A percentile compares a stretch with the other conserved stretches of the same genome.
Conservation (phyloP, 148 eudicot species). For the Chenopodium quinoa region DNA sequence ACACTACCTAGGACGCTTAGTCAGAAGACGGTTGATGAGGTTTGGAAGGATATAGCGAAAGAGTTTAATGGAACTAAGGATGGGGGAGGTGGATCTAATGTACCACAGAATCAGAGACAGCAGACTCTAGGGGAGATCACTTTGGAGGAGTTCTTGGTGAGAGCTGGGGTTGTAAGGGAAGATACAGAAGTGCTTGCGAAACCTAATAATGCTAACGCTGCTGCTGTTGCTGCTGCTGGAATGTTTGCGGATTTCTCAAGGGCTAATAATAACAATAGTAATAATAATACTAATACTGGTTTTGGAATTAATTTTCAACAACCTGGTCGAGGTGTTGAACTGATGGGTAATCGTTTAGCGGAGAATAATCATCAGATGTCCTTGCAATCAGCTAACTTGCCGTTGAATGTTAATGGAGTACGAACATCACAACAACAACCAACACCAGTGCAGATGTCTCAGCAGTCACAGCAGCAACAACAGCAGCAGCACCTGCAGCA, state of each 20-base stretch:
- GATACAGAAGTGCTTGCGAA: slow-evolving; percentile 43
- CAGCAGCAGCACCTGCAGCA: slow-evolving; percentile 32
- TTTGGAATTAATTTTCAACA: slow-evolving; percentile 60
- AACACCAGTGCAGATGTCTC: slow-evolving; percentile 33
- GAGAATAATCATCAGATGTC: slow-evolving; percentile 47
- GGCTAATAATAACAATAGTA: slow-evolving; percentile 25
- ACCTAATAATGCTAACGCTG: slow-evolving; percentile 24
- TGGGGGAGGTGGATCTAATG: slow-evolving; percentile 27
- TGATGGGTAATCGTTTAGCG: slow-evolving; percentile 38
- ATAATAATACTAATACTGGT: slow-evolving; percentile 31
- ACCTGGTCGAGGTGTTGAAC: slow-evolving; percentile 39
- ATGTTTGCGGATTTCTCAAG: slow-evolving; percentile 47
- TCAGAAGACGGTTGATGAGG: slow-evolving; percentile 79
- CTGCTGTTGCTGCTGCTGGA: slow-evolving; percentile 26
- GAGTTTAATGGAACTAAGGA: slow-evolving; percentile 44
- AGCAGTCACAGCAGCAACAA: slow-evolving; percentile 40
- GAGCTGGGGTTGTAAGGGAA: slow-evolving; percentile 86
- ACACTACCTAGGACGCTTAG: slow-evolving; percentile 81
- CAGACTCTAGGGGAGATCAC: slow-evolving; percentile 83
- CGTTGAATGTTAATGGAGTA: slow-evolving; percentile 59
- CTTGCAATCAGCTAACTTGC: slow-evolving; percentile 51
- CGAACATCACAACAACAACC: slow-evolving; percentile 47
- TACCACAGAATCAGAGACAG: slow-evolving; percentile 42
- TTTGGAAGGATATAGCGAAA: slow-evolving; percentile 69
- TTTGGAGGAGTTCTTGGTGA: slow-evolving; percentile 80